Evolutionary conservation across 768 basidiomycete genomes (phyloP), one percentile per base, ranked within the genome.

Genomic region (Pleurotus sapidus): DNA sequence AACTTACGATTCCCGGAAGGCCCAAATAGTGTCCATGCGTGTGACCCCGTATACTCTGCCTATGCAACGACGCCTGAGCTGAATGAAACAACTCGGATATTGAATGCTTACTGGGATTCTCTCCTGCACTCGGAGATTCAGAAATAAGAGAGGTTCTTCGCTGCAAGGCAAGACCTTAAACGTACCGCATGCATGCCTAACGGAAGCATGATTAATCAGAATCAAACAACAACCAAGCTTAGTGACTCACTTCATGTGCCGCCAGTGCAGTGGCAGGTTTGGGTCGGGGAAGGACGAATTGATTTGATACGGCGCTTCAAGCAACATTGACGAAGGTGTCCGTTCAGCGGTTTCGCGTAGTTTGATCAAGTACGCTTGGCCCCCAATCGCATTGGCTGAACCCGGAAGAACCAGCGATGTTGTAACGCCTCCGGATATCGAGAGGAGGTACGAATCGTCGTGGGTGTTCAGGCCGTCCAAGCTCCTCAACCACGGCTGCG

Each of bases 351-450:
- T 93, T 57, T 83, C 81, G 39, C 93, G 80, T 15, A 90, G 72
- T 69, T 95, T 95, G 64, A 95, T 84, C 49, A 85, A 80, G 65
- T 93, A 95, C 0, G 90, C 91, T 66, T 93, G 91, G 8, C 92
- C 92, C 49, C 89, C 90, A 55, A 87, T 84, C 4, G 83, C 82
- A 63, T 86, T 77, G 2, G 82, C 86, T 45, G 83, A 86, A 0
- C 90, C 91, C 15, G 91, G 91, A 4, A 93, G 74, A 11, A 92
- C 75, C 54, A 90, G 77, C 11, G 84, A 78, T 0, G 87, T 89
- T 3, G 90, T 91, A n/a, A 92, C 77, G n/a, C 91, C 91, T 7
- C 91, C 89, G 0, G 90, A 75, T 54, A 88, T 79, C 37, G 85
- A 80, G 0, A 88, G 75, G 17, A 67, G 68, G 69, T 85, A 90